phyloP scores from a whole-genome alignment of 495 filamentous ascomycete species.

The Penicillium soppii region DNA sequence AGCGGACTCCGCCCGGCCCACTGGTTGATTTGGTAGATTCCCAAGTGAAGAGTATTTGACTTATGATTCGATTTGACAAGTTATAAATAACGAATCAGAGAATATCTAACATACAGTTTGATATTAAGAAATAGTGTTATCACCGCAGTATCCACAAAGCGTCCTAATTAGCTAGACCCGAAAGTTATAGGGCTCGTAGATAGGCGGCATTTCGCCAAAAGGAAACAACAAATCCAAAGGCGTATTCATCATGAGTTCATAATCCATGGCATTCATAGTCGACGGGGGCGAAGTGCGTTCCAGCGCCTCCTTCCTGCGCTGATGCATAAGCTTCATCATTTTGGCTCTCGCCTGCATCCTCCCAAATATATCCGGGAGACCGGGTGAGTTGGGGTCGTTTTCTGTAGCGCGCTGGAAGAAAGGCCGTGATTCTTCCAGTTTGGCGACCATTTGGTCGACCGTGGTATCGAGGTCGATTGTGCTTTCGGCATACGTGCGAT shows the following conservation, averaged over 20 bases:
- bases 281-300: not conserved
- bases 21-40: not conserved
- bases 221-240: constrained; percentile 17
- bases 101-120: too few species aligned
- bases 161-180: too few species aligned
- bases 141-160: too few species aligned
- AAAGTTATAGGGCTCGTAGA: not conserved
- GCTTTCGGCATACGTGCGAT: constrained; percentile 18
- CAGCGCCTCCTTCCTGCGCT: constrained; percentile 6
- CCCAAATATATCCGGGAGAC: constrained; percentile 17
- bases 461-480: constrained; percentile 14
- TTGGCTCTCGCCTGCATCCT: constrained; percentile 7
- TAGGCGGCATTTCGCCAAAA: constrained; percentile 1
- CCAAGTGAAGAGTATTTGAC: too few species aligned
- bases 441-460: constrained; percentile 3
- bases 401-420: not conserved
- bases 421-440: constrained; percentile 9
- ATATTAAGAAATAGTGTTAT: too few species aligned
- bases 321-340: constrained; percentile 20
- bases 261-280: constrained; percentile 2
- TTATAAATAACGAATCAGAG: too few species aligned
- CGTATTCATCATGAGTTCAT: constrained; percentile 12
- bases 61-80: too few species aligned
- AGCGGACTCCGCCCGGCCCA: not conserved
- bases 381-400: not conserved